Base-by-base conservation (phyloP, 2,329 filamentous ascomycete genomes). In the Colletotrichum australisinense region DNA sequence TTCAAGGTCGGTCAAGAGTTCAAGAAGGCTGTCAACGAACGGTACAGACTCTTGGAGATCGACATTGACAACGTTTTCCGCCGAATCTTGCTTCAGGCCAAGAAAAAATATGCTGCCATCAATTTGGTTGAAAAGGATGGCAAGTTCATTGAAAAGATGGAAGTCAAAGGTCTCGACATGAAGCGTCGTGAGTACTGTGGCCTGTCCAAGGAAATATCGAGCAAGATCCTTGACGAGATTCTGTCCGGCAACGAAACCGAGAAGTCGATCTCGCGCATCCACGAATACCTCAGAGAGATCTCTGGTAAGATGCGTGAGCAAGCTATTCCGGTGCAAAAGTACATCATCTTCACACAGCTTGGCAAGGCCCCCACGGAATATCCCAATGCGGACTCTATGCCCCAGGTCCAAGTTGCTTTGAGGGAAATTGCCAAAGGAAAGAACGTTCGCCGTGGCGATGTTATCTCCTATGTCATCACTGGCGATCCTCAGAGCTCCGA, bases 41-140 rank as follows among this genome's bases (percentile, higher is more conserved):
- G 93, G 75, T 99, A 99, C 83, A 93, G 89, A 79, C 89, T 98
- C 64, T 88, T 99, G 16, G 97, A 99, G 82, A 99, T 99, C 76
- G 97, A 99, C 79, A 98, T 99, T 76, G 97, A 99, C 83, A 98
- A 98, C 79, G 90, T 98, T 74, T 99, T 99, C 88, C 91, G 96
- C 58, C 93, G 97, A 38, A 93, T 99, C 69, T 86, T 99, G 52
- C 88, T 99, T 16, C 97, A 98, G 80, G 96, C 97, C 35, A 99
- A 99, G 89, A 99, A 99, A 88, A 99, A 99, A 87, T 99, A 99
- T 83, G 97, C 97, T 9, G 97, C 97, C 53, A 94, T 99, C 83
- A 98, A 97, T 81, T 91, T 98, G 81, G 91, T 97, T 7, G 94
- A 98, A 78, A 88, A 94, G 26, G 93, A 97, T 78, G 95, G 95